Conservation (phyloP, 805 yeast genomes). For the Hanseniaspora lachancei region DNA sequence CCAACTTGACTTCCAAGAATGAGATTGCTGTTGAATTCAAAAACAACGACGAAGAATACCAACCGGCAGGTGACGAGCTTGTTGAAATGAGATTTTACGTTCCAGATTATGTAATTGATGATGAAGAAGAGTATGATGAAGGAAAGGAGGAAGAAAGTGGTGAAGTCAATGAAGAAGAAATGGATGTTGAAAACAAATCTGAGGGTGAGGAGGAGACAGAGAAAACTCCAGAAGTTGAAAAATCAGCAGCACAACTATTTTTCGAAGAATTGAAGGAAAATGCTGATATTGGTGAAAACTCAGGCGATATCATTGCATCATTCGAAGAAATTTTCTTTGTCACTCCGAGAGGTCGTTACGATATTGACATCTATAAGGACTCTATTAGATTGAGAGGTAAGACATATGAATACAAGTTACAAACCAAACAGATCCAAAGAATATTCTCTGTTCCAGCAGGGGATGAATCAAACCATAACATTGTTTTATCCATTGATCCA, state of each 20-base stretch:
- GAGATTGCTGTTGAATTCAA: slow-evolving; percentile 87
- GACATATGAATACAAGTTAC: slow-evolving; percentile 92
- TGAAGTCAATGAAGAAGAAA: slow-evolving; percentile 35
- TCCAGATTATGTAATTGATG: slow-evolving; percentile 60
- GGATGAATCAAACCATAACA: slow-evolving; percentile 78
- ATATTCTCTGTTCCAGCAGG: slow-evolving; percentile 87
- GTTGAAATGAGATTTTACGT: slow-evolving; percentile 89
- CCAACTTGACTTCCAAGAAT: slow-evolving; percentile 79
- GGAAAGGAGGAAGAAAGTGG: slow-evolving; percentile 15
- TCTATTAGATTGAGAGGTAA: slow-evolving; percentile 89
- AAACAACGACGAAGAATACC: slow-evolving; percentile 39
- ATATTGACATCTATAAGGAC: slow-evolving; percentile 80
- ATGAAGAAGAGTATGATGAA: slow-evolving; percentile 7
- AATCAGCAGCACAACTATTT: slow-evolving; percentile 68
- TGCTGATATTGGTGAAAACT: slow-evolving; percentile 86
- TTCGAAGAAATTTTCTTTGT: slow-evolving; percentile 82
- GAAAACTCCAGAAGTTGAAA: slow-evolving; percentile 26
- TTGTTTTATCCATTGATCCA: slow-evolving; percentile 86
- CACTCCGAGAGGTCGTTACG: slow-evolving; percentile 98
- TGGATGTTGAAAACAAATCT: slow-evolving; percentile 23
- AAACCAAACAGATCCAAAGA: slow-evolving; percentile 77
- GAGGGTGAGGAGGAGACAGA: slow-evolving; percentile 24
- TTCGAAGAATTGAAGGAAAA: slow-evolving; percentile 83
- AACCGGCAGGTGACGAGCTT: slow-evolving; percentile 81
- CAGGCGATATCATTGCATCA: slow-evolving; percentile 90